A percentile compares a stretch with the other conserved stretches of the same genome.
Evolutionary conservation across 1,284 basidiomycete genomes (phyloP).

Genomic region (Ganoderma boninense): DNA sequence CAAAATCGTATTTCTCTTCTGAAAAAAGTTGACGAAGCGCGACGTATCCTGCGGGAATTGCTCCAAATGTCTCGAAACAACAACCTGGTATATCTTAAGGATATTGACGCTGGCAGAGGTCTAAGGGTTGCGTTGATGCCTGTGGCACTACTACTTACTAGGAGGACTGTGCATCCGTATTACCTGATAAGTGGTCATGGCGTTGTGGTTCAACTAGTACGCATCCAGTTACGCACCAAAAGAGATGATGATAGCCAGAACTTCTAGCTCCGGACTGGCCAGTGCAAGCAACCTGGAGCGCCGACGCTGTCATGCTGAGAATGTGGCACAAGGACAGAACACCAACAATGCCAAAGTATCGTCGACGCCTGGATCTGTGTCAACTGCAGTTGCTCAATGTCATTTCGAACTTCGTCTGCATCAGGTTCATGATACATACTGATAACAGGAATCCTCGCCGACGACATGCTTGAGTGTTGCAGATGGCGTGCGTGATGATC

Average conservation of each 20-base stretch:
- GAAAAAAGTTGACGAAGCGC: slow-evolving; percentile 70
- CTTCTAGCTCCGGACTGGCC: slow-evolving; percentile 79
- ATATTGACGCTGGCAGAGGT: slow-evolving; percentile 68
- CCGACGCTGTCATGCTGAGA: slow-evolving; percentile 16
- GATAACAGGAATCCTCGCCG: slow-evolving; percentile 54
- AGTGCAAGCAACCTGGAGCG: slow-evolving; percentile 65
- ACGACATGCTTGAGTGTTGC: not conserved
- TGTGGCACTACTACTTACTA: slow-evolving; percentile 54
- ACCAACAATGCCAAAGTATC: slow-evolving; percentile 79
- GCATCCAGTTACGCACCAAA: slow-evolving; percentile 63
- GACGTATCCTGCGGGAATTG: slow-evolving; percentile 59
- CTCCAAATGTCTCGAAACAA: slow-evolving; percentile 73
- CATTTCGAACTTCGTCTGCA: not conserved
- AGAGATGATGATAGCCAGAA: slow-evolving; percentile 79
- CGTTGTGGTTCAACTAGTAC: not conserved
- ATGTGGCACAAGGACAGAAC: slow-evolving; percentile 7
- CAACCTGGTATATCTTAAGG: slow-evolving; percentile 78
- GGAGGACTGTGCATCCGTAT: slow-evolving; percentile 70
- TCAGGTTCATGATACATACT: slow-evolving; percentile 45
- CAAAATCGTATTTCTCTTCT: slow-evolving; percentile 63
- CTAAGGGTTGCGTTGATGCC: too few species aligned
- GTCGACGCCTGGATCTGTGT: slow-evolving; percentile 92
- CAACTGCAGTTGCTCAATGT: slow-evolving; percentile 56
- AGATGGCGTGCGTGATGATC: not conserved
- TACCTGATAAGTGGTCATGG: slow-evolving; percentile 54